Conservation (phyloP, 495 filamentous ascomycete species). For the Oidiodendron maius region DNA sequence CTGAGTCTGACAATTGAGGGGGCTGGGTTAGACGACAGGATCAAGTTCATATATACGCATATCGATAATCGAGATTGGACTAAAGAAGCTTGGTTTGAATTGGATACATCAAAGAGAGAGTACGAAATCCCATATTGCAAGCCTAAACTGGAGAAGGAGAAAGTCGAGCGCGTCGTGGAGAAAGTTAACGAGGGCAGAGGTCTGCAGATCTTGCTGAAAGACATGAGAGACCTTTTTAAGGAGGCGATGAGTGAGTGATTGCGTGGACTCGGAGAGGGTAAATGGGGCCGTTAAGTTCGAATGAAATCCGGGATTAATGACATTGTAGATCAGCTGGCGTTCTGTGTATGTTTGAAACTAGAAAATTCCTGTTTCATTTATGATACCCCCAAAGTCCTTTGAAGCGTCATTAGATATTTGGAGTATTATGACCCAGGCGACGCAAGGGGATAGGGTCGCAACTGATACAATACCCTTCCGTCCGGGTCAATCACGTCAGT, state of each 20-base stretch:
- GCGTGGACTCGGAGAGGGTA: no score
- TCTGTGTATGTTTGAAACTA: not conserved
- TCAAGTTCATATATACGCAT: slow-evolving; percentile 91
- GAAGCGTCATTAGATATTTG: no score
- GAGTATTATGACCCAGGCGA: no score
- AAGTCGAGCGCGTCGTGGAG: slow-evolving; percentile 68
- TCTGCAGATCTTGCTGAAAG: slow-evolving; percentile 74
- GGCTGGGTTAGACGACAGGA: slow-evolving; percentile 70
- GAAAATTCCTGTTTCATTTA: no score
- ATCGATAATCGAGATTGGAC: slow-evolving; percentile 83
- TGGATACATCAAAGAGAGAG: slow-evolving; percentile 72
- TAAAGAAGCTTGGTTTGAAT: slow-evolving; percentile 87
- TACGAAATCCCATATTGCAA: slow-evolving; percentile 74
- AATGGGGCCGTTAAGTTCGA: not conserved
- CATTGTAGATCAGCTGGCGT: no score
- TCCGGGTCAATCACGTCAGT: no score
- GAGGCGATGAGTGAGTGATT: slow-evolving; percentile 43
- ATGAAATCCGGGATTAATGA: not conserved
- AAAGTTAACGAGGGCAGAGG: slow-evolving; percentile 78
- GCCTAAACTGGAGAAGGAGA: slow-evolving; percentile 72
- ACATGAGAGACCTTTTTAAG: slow-evolving; percentile 84
- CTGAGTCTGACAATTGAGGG: slow-evolving; percentile 87
- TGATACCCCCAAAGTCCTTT: no score
- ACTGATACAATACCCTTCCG: no score
- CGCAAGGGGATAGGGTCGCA: no score